Conservation (phyloP, 352 stramenopile species). For the Pythium coloratum region DNA sequence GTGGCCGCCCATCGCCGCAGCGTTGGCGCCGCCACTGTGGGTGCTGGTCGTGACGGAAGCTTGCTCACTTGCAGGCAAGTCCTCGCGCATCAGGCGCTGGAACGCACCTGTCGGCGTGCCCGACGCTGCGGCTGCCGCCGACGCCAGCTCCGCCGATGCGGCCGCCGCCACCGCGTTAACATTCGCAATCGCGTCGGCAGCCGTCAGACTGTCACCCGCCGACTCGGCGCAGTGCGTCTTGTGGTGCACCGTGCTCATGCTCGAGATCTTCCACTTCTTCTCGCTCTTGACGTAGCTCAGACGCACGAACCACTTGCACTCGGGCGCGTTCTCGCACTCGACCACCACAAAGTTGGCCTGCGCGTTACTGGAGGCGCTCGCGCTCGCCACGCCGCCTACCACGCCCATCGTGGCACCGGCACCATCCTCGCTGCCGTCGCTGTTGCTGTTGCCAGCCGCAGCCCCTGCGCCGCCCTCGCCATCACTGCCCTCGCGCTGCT, state of each 20-base stretch:
- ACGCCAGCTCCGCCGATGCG: conserved; percentile 9
- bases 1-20: conserved; percentile 28
- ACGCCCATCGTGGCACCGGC: not conserved
- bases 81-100: conserved; percentile 35
- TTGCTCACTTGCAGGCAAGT: not conserved
- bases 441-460: not conserved
- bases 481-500: conserved; percentile 30
- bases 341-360: conserved; percentile 51
- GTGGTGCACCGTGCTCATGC: conserved; percentile 64
- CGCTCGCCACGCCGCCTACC: not conserved
- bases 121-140: conserved; percentile 3
- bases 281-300: conserved; percentile 63
- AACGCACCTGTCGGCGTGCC: conserved; percentile 20
- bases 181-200: not conserved
- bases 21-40: not conserved
- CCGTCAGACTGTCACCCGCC: not conserved
- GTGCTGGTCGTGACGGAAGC: conserved; percentile 3
- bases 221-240: conserved; percentile 53
- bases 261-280: conserved; percentile 75
- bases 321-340: conserved; percentile 62
- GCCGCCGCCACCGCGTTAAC: not conserved
- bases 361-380: not conserved
- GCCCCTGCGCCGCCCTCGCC: conserved; percentile 11
- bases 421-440: not conserved
- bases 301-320: conserved; percentile 78